Conservation (phyloP, 768 basidiomycete species). For the Imleria badia region DNA sequence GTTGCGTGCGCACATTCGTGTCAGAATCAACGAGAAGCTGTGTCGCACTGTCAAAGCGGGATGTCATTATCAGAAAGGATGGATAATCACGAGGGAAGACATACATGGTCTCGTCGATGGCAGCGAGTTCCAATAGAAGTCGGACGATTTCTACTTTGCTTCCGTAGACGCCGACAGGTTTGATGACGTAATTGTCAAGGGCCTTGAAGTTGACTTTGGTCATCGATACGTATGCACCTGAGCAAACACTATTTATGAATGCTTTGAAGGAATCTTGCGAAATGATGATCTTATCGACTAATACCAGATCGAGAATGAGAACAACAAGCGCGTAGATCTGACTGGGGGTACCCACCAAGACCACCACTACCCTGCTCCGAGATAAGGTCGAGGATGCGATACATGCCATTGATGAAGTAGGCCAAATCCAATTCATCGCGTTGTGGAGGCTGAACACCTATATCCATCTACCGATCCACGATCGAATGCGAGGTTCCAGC, state of each 20-base stretch:
- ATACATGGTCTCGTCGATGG: no score
- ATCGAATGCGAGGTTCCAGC: no score
- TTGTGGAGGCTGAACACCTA: background rate
- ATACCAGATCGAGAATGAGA: background rate
- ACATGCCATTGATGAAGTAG: constrained; percentile 44
- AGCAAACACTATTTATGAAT: constrained; percentile 48
- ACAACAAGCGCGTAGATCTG: no score
- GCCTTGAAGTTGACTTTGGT: constrained; percentile 57
- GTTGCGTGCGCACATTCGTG: background rate
- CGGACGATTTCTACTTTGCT: constrained; percentile 49
- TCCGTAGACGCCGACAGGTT: constrained; percentile 59
- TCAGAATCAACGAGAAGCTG: constrained; percentile 18
- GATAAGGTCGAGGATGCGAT: constrained; percentile 53
- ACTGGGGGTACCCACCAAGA: constrained; percentile 39
- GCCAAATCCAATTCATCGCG: constrained; percentile 23
- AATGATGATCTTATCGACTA: constrained; percentile 67
- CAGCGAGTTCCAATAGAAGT: constrained; percentile 43
- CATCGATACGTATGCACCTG: constrained; percentile 52
- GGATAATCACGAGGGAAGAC: no score
- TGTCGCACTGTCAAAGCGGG: background rate
- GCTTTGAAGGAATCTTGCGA: constrained; percentile 46
- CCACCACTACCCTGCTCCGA: constrained; percentile 51
- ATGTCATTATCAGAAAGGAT: background rate
- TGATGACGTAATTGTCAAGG: no score
- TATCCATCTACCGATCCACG: no score